phyloP scores from a whole-genome alignment of 805 yeast genomes.

The Starmerella potacharoeniae region DNA sequence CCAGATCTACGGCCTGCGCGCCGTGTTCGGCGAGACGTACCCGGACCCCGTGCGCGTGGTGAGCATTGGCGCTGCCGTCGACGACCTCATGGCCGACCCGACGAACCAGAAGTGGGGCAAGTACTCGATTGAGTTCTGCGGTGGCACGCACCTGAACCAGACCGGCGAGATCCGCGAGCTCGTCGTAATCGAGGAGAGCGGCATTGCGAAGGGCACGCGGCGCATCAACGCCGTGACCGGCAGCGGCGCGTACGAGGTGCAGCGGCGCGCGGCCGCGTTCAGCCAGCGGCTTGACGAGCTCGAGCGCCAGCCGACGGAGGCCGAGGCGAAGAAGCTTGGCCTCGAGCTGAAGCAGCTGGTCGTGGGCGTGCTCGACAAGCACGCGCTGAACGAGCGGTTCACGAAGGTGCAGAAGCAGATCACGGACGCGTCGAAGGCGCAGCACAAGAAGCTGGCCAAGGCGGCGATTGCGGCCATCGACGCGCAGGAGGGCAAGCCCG shows the following conservation, averaged over 20 bases:
- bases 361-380: conserved; percentile 73
- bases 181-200: conserved; percentile 84
- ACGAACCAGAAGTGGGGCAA: conserved; percentile 60
- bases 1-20: conserved; percentile 75
- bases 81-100: conserved; percentile 65
- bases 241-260: conserved; percentile 78
- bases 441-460: conserved; percentile 80
- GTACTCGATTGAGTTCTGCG: conserved; percentile 89
- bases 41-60: conserved; percentile 99
- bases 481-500: conserved; percentile 42
- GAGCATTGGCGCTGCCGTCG: conserved; percentile 84
- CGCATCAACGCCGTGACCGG: conserved; percentile 97
- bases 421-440: conserved; percentile 76
- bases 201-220: conserved; percentile 97
- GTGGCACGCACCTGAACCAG: conserved; percentile 93
- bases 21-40: conserved; percentile 97
- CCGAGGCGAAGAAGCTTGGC: conserved; percentile 69
- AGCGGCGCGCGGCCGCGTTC: conserved; percentile 68
- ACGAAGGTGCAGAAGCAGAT: conserved; percentile 69
- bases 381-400: conserved; percentile 61
- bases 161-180: conserved; percentile 90
- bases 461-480: conserved; percentile 68
- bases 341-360: conserved; percentile 72
- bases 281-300: conserved; percentile 48
- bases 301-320: conserved; percentile 59